A percentile compares a stretch with the other conserved stretches of the same genome.
These are phyloP conservation scores for Chrysanthemum seticuspe DNA, from an alignment of 129 eudicot species.

Conservation along the genomic window DNA sequence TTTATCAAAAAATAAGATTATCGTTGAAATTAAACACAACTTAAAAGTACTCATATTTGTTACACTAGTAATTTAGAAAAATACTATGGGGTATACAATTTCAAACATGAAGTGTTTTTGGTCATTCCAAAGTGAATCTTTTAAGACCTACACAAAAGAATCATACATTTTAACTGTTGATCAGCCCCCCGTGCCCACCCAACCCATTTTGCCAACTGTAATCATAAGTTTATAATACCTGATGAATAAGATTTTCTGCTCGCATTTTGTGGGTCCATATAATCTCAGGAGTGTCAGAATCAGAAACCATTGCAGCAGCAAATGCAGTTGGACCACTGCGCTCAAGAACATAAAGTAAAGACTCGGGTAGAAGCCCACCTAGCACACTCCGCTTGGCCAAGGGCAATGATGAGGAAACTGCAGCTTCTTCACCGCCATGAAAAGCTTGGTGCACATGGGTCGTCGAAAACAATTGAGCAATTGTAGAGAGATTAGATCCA, in stretches of 20 bases:
- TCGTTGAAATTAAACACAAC: too few species aligned
- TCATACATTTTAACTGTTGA: too few species aligned
- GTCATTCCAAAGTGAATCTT: too few species aligned
- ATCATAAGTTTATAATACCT: constrained; percentile 41
- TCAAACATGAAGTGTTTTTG: too few species aligned
- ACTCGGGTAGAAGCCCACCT: constrained; percentile 97
- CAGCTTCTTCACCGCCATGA: constrained; percentile 99
- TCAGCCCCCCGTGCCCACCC: too few species aligned
- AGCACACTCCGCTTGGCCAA: constrained; percentile 94
- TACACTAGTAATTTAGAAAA: too few species aligned
- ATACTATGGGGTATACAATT: too few species aligned
- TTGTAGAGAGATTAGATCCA: constrained; percentile 89
- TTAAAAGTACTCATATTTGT: too few species aligned
- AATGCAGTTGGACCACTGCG: constrained; percentile 96
- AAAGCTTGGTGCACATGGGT: constrained; percentile 97
- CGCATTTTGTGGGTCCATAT: constrained; percentile 99
- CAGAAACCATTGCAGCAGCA: constrained; percentile 99
- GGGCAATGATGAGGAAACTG: constrained; percentile 94
- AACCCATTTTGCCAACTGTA: neutral
- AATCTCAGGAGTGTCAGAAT: constrained; percentile 98
- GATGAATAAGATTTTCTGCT: constrained; percentile 91
- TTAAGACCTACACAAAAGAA: too few species aligned
- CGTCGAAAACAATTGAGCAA: constrained; percentile 78
- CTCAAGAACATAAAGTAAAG: constrained; percentile 92
- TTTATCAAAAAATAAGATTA: too few species aligned